Evolutionary conservation across 106 monocot genomes (phyloP), one percentile per base, ranked within the genome.

Genomic region (Vanilla planifolia): DNA sequence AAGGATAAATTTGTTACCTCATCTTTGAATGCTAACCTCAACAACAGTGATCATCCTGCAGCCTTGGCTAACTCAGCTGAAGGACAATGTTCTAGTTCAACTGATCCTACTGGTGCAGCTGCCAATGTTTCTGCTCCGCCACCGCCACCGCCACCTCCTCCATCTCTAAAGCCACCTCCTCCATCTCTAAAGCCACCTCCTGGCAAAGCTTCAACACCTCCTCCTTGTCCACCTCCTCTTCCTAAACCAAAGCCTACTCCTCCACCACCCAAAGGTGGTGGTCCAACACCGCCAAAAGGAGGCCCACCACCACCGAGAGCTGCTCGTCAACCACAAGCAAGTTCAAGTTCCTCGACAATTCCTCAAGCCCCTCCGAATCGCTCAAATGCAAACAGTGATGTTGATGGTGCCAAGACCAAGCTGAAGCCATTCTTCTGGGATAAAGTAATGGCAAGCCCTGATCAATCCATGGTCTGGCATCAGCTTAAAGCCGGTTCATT

Each of bases 401-500:
- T 69, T 59, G 41, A 52, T 62, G 52, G 53, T 60, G 60, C 80
- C 17, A 81, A 75, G 62, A 69, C 81, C 9, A 81, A 86, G 68
- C 46, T 86, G 67, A 86, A 86, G 44, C 86, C 86, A 35, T 78
- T 86, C 20, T 81, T 81, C 59, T 86, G 86, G 86, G 86, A 86
- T 53, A 86, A 86, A 71, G 81, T 81, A 35, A 36, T 62, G 45
- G 65, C 86, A 19, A 81, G 73, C 43, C 75, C 86, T 56, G 86
- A 81, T 61, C 67, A 81, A 42, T 75, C 86, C 32, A 86, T 86
- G 86, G 81, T 86, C 48, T 86, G 86, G 86, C 59, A 86, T 66
- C 75, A 81, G 46, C 71, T 86, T 30, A 86, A 68, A 46, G 67
- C 81, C 14, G 81, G 86, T 6, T 86, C 86, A 14, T 86, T 86